Evolutionary conservation across 495 filamentous ascomycete species (phyloP), one percentile per base, ranked within the genome.

Genomic region (Evernia prunastri): DNA sequence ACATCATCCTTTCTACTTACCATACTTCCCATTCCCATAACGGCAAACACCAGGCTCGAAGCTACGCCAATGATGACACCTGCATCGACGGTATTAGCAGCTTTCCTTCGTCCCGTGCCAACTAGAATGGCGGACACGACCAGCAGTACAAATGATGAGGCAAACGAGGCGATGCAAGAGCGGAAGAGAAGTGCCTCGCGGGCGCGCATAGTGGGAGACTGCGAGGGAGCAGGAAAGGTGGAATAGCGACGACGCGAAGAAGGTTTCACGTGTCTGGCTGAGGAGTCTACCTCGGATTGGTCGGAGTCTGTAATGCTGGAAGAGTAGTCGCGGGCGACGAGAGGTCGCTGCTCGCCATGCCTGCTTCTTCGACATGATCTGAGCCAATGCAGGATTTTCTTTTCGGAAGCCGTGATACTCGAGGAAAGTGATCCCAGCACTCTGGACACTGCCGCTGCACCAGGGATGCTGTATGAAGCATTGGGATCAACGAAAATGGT

Each of bases 31-130:
- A 86, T 68, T 10, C 77, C 85, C 20, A 78, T 73, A 42, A 80
- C 78, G 13, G 81, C 84, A 68, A 83, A 80, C 59, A 82, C 74
- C 31, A 86, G 67, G 59, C 79, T 81, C 1, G 78, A 71, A 27
- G 81, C 73, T n/a, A 85, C 82, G 13, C 83, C 85, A 25, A 84
- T 70, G 11, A 84, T 76, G 36, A 84, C 83, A 27, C 84, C 86
- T 3, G 78, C 79, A 63, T 87, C 84, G 7, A 88, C 86, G 66
- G 85, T 80, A 51, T 81, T 70, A 2, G 75, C 72, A 60, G 81
- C 73, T 69, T 78, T 81, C 61, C 80, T 79, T 6, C 77, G 74
- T 6, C 84, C 82, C 9, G 85, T 83, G 5, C 72, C 67, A 58
- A 84, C 78, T 7, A 88, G 75, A 10, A 84, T 68, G 12, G 73